Base-by-base conservation (phyloP, 768 basidiomycete species). In the Kwoniella sp. region DNA sequence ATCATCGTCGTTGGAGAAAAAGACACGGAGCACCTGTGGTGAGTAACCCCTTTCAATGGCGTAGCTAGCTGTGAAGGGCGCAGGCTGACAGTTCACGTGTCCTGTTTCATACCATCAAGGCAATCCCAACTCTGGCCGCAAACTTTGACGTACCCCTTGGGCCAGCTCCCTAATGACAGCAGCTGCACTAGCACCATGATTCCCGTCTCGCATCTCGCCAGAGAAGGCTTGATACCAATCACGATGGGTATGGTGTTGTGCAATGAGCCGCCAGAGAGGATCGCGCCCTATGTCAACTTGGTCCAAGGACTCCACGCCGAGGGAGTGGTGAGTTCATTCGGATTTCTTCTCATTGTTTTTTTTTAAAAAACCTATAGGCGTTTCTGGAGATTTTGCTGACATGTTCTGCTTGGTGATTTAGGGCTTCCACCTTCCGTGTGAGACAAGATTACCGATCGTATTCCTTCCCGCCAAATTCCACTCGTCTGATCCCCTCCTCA, bases 391-490 rank as follows among this genome's bases (percentile, higher is more conserved):
- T n/a, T 26, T 41, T 12, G 54, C 22, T 45, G 23, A 45, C 30
- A 3, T 13, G 13, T 29, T 22, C 41, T 22, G 57, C 29, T 20
- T 23, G 12, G n/a, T n/a, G n/a, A n/a, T n/a, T 13, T 47, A 76
- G 74, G 75, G 73, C 17, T 77, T 77, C 68, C 73, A 74, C 57
- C 58, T 74, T 4, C 64, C 73, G 7, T 69, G 59, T 30, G 61
- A 67, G 13, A 34, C 59, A 22, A 29, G 66, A 30, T 59, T 73
- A 53, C 75, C 75, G 0, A 73, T 77, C 34, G 73, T 77, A 41
- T 73, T 77, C 68, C 65, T 77, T n/a, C 75, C 75, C 22, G 69
- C 73, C 30, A 77, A 77, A 70, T 77, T 77, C 66, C 69, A 77
- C 56, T 71, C 75, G 2, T 54, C 60, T 25, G 75, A 77, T 48